Base-by-base conservation (phyloP, 805 yeast genomes). In the Metschnikowia bowlesiae region DNA sequence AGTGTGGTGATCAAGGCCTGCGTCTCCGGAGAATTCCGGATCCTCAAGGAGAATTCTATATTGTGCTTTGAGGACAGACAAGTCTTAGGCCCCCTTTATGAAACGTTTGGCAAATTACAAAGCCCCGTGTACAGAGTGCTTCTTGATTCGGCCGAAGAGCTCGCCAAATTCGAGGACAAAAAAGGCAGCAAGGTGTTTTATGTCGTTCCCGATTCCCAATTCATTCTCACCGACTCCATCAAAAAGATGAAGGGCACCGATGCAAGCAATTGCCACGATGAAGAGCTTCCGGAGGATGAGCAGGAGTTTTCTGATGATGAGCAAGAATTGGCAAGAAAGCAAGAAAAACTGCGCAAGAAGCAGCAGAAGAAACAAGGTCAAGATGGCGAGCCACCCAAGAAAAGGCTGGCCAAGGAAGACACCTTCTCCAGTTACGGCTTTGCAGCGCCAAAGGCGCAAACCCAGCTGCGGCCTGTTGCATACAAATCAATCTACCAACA, bases 231-330 rank as follows among this genome's bases (percentile, higher is more conserved):
- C 0, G 86, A 85, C 46, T 70, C 80, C 26, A 76, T 91, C 49
- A 87, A 82, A 58, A 70, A 76, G 22, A 51, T 83, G 16, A 91
- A 85, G 61, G 99, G 98, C 26, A 85, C 90, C 1, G 99, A 94
- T 70, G 99, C 99, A 0, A 87, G 96, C 61, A 94, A 94, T 60
- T 84, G 89, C 65, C 86, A 89, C 64, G 99, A 94, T 66, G 98
- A 94, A 69, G 99, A 94, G 62, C 68, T 92, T 31, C 89, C 96
- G 0, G 90, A 84, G 58, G 95, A 87, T 31, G 98, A 94, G 65
- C 96, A 89, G 65, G 98, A 92, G 63, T 92, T 85, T 58, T 88
- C 97, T 1, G 98, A 94, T 65, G 98, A 94, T 66, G 98, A 92
- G 63, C 81, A 80, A 53, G 98, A 94, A 65, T 79, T 82, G 58